phyloP scores from a whole-genome alignment of 163 green algal species.

The Chlamydomonas reinhardtii region DNA sequence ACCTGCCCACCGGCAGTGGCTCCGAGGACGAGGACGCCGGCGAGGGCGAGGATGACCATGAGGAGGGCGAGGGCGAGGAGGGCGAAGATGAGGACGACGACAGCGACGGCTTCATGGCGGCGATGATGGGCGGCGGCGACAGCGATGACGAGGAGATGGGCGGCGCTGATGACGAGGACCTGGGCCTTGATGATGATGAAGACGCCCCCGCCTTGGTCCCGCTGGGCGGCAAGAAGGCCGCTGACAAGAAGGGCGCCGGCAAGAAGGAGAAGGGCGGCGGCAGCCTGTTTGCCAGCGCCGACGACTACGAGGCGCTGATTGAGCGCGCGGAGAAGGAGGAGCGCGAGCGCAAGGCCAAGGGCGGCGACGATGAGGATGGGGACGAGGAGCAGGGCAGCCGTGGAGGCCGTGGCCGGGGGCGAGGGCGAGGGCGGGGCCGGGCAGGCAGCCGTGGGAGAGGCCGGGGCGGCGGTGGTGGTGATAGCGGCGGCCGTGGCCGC shows the following conservation, averaged over 20 bases:
- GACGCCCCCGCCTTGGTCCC: constrained; percentile 37
- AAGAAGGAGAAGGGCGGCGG: constrained; percentile 13
- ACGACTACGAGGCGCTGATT: constrained; percentile 65
- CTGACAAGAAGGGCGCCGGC: background rate
- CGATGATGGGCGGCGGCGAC: background rate
- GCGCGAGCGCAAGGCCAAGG: background rate
- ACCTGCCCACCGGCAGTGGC: background rate
- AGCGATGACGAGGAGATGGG: constrained; percentile 15
- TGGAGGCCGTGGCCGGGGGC: no score
- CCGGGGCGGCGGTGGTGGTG: no score
- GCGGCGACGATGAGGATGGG: no score
- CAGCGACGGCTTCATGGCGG: constrained; percentile 1
- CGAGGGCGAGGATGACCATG: background rate
- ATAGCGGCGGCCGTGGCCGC: no score
- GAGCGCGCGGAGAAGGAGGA: constrained; percentile 47
- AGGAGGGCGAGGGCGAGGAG: constrained; percentile 39
- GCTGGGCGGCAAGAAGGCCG: constrained; percentile 17
- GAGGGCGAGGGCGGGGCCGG: no score
- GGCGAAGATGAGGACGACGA: constrained; percentile 30
- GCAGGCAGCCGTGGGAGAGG: no score
- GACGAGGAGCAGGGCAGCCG: no score
- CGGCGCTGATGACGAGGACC: constrained; percentile 10
- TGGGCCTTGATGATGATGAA: constrained; percentile 17
- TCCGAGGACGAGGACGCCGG: constrained; percentile 25
- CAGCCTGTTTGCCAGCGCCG: constrained; percentile 61